Conservation (phyloP, 192 early-diverging fungal species). For the Podila minutissima region DNA sequence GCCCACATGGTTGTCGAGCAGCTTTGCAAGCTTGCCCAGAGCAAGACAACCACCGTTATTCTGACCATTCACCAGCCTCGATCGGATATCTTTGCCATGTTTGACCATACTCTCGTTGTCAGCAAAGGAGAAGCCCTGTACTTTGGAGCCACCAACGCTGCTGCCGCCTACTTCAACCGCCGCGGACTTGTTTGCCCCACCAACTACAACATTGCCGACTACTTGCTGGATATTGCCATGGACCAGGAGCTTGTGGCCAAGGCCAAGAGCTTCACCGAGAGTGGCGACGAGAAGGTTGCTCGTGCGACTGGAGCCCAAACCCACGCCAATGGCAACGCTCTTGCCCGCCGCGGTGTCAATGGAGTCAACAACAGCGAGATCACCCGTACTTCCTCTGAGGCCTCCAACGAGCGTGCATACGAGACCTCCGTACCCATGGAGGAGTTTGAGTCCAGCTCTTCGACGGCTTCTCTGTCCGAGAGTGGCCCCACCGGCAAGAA, state of each 20-base stretch:
- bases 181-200: slow-evolving; percentile 46
- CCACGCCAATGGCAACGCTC: background rate
- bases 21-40: slow-evolving; percentile 60
- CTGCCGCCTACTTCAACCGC: slow-evolving; percentile 46
- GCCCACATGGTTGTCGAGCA: slow-evolving; percentile 74
- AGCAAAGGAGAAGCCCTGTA: slow-evolving; percentile 51
- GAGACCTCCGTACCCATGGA: slow-evolving; percentile 23
- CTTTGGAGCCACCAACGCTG: slow-evolving; percentile 40
- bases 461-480: slow-evolving; percentile 14
- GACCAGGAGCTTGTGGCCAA: slow-evolving; percentile 9
- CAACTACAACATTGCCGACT: slow-evolving; percentile 54
- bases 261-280: slow-evolving; percentile 1
- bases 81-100: slow-evolving; percentile 58
- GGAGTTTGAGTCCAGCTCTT: slow-evolving; percentile 7
- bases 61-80: slow-evolving; percentile 62
- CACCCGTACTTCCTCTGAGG: background rate
- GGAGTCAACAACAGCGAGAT: background rate
- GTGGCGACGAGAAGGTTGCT: slow-evolving; percentile 17
- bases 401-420: background rate
- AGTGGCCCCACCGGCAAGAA: background rate
- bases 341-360: background rate
- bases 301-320: background rate
- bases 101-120: slow-evolving; percentile 51
- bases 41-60: slow-evolving; percentile 58
- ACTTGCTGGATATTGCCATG: slow-evolving; percentile 44